Evolutionary conservation across 805 yeast genomes (phyloP).

Genomic region (Barnettozyma sucrosica): DNA sequence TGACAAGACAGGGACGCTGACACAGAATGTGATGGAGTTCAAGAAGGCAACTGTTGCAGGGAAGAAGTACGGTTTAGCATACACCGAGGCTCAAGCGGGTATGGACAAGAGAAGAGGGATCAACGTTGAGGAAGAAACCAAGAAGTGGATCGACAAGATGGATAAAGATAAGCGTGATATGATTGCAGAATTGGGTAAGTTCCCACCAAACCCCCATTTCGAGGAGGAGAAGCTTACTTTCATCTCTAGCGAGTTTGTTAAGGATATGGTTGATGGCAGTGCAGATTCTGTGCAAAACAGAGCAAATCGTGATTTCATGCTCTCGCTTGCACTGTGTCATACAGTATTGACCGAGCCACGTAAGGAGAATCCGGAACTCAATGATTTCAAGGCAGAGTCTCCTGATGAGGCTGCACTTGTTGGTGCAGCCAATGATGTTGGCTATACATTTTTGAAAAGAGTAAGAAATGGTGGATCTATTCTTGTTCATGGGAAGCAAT

Average conservation of each 20-base stretch:
- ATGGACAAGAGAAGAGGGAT: constrained; percentile 69
- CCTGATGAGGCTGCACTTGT: constrained; percentile 88
- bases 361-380: constrained; percentile 48
- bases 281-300: constrained; percentile 47
- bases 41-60: constrained; percentile 77
- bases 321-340: constrained; percentile 70
- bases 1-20: constrained; percentile 79
- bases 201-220: constrained; percentile 34
- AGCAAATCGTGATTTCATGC: constrained; percentile 66
- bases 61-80: constrained; percentile 66
- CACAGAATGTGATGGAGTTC: constrained; percentile 82
- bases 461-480: constrained; percentile 64
- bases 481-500: constrained; percentile 60
- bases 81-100: constrained; percentile 79
- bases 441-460: constrained; percentile 60
- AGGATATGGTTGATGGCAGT: constrained; percentile 37
- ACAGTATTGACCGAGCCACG: constrained; percentile 70
- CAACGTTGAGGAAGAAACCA: constrained; percentile 56
- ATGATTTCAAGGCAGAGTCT: constrained; percentile 69
- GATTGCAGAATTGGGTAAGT: constrained; percentile 37
- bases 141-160: constrained; percentile 45
- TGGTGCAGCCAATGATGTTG: constrained; percentile 72
- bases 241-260: constrained; percentile 57
- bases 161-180: constrained; percentile 50
- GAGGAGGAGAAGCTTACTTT: constrained; percentile 60